Conservation (phyloP, 2,329 filamentous ascomycete genomes). For the Hypoxylon sp. region DNA sequence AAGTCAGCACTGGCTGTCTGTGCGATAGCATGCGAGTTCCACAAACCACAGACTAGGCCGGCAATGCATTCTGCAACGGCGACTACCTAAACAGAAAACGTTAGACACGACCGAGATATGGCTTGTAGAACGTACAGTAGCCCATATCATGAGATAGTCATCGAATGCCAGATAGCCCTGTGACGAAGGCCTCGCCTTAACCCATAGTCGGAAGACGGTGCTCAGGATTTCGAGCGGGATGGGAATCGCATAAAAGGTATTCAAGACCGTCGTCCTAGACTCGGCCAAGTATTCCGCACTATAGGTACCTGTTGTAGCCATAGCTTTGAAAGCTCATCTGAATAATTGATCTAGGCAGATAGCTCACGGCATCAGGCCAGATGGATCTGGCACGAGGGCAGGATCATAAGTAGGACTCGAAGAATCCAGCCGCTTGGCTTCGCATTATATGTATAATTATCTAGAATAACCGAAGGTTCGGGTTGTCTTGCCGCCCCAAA, state of each 20-base stretch:
- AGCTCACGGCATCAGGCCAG: neutral
- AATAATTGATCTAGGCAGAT: neutral
- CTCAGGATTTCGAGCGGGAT: constrained; percentile 46
- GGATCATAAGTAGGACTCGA: neutral
- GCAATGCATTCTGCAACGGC: constrained; percentile 43
- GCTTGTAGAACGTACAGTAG: constrained; percentile 39
- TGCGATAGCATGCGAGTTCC: neutral
- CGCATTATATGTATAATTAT: constrained; percentile 1
- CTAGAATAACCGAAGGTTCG: neutral
- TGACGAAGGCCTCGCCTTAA: constrained; percentile 38
- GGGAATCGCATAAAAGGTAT: constrained; percentile 42
- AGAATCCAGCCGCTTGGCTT: neutral
- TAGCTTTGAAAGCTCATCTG: constrained; percentile 8
- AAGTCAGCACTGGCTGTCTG: constrained; percentile 18
- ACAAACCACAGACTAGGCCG: constrained; percentile 43
- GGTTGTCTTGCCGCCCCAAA: constrained; percentile 2
- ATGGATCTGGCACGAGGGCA: constrained; percentile 6
- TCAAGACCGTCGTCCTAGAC: constrained; percentile 37
- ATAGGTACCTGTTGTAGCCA: constrained; percentile 30
- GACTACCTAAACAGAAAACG: constrained; percentile 21
- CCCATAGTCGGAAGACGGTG: constrained; percentile 41
- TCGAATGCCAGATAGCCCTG: constrained; percentile 41
- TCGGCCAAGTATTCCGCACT: constrained; percentile 44
- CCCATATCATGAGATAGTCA: constrained; percentile 47
- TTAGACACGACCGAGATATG: constrained; percentile 9